Base-by-base conservation (phyloP, 2,329 filamentous ascomycete species). In the Penicillium sp. region DNA sequence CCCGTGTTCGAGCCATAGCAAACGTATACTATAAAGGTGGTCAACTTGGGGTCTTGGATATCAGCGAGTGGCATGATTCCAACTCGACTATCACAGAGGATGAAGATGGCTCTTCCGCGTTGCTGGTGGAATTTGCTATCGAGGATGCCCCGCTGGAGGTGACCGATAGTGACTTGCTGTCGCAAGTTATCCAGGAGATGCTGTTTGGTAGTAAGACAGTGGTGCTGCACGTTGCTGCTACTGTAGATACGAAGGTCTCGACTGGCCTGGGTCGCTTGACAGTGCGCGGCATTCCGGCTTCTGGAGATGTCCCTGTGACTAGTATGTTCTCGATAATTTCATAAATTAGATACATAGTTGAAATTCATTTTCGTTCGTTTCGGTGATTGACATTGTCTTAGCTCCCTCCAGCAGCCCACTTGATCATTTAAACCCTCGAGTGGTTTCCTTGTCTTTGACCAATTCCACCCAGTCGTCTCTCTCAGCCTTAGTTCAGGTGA, bases 261-360 rank as follows among this genome's bases (percentile, higher is more conserved):
- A 97, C 92, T 26, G 87, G 89, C 23, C 80, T 99, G 59, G 94
- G 94, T 45, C 80, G 87, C 63, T 84, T 97, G 67, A 83, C 88
- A 50, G 79, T 97, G 66, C 91, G 90, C 73, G 86, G 88, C 62
- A 88, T 99, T 67, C 93, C 93, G 44, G 91, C 72, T 39, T 83
- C 92, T 79, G 92, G 94, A 65, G 84, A 87, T 68, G 87, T 99
- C 69, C 90, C 90, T 75, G 85, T 97, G 79, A 95, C 96, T 84
- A 90, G 92, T 96, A 88, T 86, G 92, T 91, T 67, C 56, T 62
- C 59, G 36, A 61, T 62, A 57, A 63, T 61, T 56, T 59, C 57
- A 39, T 57, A 42, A 42, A 26, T 34, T 63, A 57, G 51, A 56
- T 31, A 18, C n/a, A 45, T 59, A 53, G 47, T 59, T 58, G 62